Base-by-base conservation (phyloP, 2,329 filamentous ascomycete genomes). In the Colletotrichum tropicicola region DNA sequence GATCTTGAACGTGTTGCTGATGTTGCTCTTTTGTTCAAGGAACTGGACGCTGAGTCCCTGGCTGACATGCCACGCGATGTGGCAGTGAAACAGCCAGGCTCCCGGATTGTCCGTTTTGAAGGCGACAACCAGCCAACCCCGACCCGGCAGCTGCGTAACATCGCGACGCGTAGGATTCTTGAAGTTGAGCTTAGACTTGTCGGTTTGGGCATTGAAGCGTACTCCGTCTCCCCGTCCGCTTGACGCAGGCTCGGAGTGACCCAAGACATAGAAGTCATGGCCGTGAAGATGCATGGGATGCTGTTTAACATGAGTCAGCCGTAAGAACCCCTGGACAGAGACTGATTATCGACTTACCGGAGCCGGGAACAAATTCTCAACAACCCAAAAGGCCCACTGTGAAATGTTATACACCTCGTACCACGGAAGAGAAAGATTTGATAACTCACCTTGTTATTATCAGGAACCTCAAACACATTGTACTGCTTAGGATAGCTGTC, bases 1-100 rank as follows among this genome's bases (percentile, higher is more conserved):
- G 4, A 58, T 30, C 53, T 45, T 58, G 39, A 66, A 15, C 3
- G 25, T 30, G 12, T 32, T 55, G 19, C 44, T 15, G n/a, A 71
- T 71, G 15, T 70, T 68, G n/a, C 37, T 19, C 19, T 55, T 28
- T 21, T 71, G 70, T 70, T 76, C 86, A 27, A 87, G 69, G 70
- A 87, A 85, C 71, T 88, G 83, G 23, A 86, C 73, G 4, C 78
- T 81, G 7, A 87, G 75, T n/a, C 83, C 84, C 58, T 79, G 78
- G 55, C 72, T 74, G 27, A 83, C 74, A 68, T 87, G 84, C 82
- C 79, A 83, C 10, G 80, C 80, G 65, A 84, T 83, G 69, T 83
- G 80, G 72, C 80, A 83, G 67, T 83, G 81, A 71, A 82, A 73
- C 19, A 82, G 68, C 80, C 81, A 83, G 25, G 75, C 71, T 41